A percentile compares a stretch with the other conserved stretches of the same genome.
Evolutionary conservation across 495 filamentous ascomycete genomes (phyloP).

Genomic region (Podospora tetraspora): DNA sequence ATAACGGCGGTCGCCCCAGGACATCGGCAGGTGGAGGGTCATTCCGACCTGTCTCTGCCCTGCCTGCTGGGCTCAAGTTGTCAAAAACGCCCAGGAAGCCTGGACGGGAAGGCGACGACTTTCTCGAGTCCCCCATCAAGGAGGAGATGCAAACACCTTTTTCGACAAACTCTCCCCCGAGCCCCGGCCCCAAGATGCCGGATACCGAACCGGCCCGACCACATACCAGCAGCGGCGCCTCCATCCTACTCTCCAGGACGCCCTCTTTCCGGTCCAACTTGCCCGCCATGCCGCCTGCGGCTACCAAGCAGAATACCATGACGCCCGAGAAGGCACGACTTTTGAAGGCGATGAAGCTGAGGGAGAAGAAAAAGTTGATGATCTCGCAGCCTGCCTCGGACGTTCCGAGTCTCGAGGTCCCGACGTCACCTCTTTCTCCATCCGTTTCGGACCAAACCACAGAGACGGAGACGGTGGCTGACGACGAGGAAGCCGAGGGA

Average conservation of each 20-base stretch:
- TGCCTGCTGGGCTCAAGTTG: slow-evolving; percentile 54
- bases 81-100: slow-evolving; percentile 41
- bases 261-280: slow-evolving; percentile 41
- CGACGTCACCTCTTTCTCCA: slow-evolving; percentile 17
- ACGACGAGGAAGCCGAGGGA: slow-evolving; percentile 4
- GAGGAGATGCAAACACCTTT: slow-evolving; percentile 23
- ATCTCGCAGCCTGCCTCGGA: slow-evolving; percentile 18
- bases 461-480: slow-evolving; percentile 4
- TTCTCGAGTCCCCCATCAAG: slow-evolving; percentile 21
- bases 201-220: slow-evolving; percentile 30
- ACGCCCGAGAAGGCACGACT: slow-evolving; percentile 86
- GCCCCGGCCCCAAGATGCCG: slow-evolving; percentile 20
- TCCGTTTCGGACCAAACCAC: slow-evolving; percentile 10
- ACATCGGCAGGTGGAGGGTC: slow-evolving; percentile 48
- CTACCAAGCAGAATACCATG: slow-evolving; percentile 54
- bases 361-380: slow-evolving; percentile 68
- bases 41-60: slow-evolving; percentile 65
- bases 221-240: slow-evolving; percentile 36
- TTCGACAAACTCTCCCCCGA: slow-evolving; percentile 15
- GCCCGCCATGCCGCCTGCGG: slow-evolving; percentile 28
- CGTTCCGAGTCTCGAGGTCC: slow-evolving; percentile 10
- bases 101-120: slow-evolving; percentile 31
- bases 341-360: slow-evolving; percentile 87
- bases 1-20: slow-evolving; percentile 59
- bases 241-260: slow-evolving; percentile 50